Conservation (phyloP, 306 rosid genomes). For the Prunus davidiana region DNA sequence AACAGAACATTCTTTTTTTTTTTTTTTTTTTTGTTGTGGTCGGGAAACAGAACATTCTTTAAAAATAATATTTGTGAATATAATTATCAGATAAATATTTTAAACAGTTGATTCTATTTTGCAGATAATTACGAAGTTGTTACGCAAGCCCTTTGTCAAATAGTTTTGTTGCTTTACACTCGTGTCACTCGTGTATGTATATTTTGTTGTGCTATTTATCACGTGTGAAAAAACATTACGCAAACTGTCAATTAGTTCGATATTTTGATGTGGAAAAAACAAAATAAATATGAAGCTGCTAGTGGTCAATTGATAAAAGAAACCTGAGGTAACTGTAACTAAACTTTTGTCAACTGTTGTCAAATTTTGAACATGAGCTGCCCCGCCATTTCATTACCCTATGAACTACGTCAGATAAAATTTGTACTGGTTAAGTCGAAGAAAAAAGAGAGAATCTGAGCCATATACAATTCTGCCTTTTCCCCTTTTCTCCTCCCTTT, state of each 20-base stretch:
- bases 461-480: conserved; percentile 2
- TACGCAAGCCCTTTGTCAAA: not conserved
- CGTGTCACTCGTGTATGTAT: not conserved
- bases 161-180: not conserved
- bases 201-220: not conserved
- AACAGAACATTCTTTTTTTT: too few species aligned
- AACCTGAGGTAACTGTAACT: not conserved
- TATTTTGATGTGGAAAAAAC: not conserved
- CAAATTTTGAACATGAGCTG: not conserved
- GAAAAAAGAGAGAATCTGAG: not conserved
- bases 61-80: too few species aligned
- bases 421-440: not conserved
- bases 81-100: too few species aligned
- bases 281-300: not conserved
- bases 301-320: not conserved
- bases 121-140: conserved; percentile 2
- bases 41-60: too few species aligned
- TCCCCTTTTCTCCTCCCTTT: not conserved
- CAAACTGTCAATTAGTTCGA: too few species aligned
- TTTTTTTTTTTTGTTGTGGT: too few species aligned
- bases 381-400: not conserved
- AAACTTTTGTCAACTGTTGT: not conserved
- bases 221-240: not conserved
- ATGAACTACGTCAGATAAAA: not conserved
- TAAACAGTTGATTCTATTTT: not conserved